Percentiles rank a stretch among this genome's conserved stretches.
phyloP scores from a whole-genome alignment of 2,329 filamentous ascomycete genomes.

The Monascus ruber region DNA sequence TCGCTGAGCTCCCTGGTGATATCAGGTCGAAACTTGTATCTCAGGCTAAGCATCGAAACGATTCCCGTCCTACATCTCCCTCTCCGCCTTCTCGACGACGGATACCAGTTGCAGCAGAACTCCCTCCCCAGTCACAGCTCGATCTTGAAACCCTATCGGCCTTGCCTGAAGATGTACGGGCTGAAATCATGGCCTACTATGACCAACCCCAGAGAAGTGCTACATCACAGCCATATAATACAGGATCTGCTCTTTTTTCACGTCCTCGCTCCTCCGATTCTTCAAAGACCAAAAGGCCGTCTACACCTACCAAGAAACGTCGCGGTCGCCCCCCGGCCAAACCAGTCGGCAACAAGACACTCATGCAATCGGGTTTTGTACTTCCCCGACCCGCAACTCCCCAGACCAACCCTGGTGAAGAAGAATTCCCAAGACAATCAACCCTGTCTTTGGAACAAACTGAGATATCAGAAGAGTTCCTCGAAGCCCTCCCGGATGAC shows the following conservation, averaged over 20 bases:
- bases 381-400: constrained; percentile 14
- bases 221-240: constrained; percentile 18
- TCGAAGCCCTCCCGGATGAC: constrained; percentile 72
- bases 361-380: constrained; percentile 65
- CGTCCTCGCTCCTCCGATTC: constrained; percentile 28
- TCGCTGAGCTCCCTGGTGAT: constrained; percentile 72
- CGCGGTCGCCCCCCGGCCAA: constrained; percentile 42
- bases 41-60: constrained; percentile 33
- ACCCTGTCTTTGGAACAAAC: constrained; percentile 6
- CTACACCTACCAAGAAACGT: constrained; percentile 58
- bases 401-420: constrained; percentile 4
- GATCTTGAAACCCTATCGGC: constrained; percentile 76
- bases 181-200: constrained; percentile 70
- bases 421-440: constrained; percentile 6
- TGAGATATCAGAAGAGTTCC: constrained; percentile 56
- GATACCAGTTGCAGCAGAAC: constrained; percentile 20
- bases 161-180: constrained; percentile 73
- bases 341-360: constrained; percentile 44
- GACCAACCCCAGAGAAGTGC: constrained; percentile 15
- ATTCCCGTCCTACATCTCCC: constrained; percentile 18
- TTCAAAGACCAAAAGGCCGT: constrained; percentile 32
- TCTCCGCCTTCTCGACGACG: constrained; percentile 16
- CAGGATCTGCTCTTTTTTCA: constrained; percentile 41
- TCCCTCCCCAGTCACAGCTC: constrained; percentile 61
- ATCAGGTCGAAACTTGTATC: constrained; percentile 66